phyloP scores from a whole-genome alignment of 306 rosid species.

The Vicia faba region DNA sequence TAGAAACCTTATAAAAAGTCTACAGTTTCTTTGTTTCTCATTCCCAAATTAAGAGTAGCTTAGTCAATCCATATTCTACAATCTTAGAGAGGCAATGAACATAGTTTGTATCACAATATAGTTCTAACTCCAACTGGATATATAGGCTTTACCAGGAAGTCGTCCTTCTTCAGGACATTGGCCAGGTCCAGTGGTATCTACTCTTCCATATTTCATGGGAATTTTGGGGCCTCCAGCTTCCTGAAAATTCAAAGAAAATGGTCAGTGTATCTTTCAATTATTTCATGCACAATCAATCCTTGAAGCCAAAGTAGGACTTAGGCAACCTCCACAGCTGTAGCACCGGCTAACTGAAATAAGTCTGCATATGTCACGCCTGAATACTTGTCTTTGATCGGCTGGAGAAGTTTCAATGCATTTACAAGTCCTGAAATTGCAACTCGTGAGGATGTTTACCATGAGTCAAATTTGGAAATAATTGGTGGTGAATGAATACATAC shows the following conservation, averaged over 20 bases:
- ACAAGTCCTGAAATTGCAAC: slow-evolving; percentile 69
- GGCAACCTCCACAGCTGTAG: slow-evolving; percentile 89
- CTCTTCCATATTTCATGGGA: slow-evolving; percentile 97
- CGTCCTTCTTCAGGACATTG: slow-evolving; percentile 98
- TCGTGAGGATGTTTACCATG: slow-evolving; percentile 28
- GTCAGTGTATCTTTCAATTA: slow-evolving; percentile 30
- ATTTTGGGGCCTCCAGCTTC: slow-evolving; percentile 97
- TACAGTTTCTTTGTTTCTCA: slow-evolving; percentile 25
- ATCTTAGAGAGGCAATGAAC: slow-evolving; percentile 6
- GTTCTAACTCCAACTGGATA: slow-evolving; percentile 22
- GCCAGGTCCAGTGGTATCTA: slow-evolving; percentile 68
- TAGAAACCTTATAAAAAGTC: slow-evolving; percentile 10
- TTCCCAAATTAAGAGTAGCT: slow-evolving; percentile 29
- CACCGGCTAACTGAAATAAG: slow-evolving; percentile 95
- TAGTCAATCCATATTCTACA: slow-evolving; percentile 30
- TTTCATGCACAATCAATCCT: slow-evolving; percentile 25
- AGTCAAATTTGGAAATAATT: slow-evolving; percentile 29
- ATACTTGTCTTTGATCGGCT: slow-evolving; percentile 91
- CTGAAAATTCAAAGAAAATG: slow-evolving; percentile 46
- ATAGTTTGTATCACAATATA: slow-evolving; percentile 26
- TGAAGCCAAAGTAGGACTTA: slow-evolving; percentile 31
- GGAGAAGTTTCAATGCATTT: slow-evolving; percentile 92
- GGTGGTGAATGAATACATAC: slow-evolving; percentile 44
- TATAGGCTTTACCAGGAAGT: slow-evolving; percentile 75
- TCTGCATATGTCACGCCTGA: slow-evolving; percentile 89